Percentiles rank a stretch among this genome's conserved stretches.
Evolutionary conservation across 441 rosid genomes (phyloP).

Genomic region (Biscutella laevigata): DNA sequence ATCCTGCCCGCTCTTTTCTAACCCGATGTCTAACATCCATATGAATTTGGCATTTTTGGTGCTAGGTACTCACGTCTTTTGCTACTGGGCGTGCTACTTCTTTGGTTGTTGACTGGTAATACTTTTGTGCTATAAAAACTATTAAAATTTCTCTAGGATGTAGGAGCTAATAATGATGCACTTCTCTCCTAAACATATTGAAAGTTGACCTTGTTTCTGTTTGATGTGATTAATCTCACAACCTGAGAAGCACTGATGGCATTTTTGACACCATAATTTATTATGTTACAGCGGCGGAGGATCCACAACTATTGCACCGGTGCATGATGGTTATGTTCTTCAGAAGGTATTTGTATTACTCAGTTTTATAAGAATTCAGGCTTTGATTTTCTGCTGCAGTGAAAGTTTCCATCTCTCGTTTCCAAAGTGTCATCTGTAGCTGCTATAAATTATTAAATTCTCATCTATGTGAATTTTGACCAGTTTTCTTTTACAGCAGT

Average conservation of each 20-base stretch:
- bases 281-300: constrained; percentile 83
- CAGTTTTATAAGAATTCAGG: background rate
- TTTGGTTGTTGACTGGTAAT: constrained; percentile 90
- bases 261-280: too few relatives aligned
- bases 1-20: background rate
- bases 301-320: constrained; percentile 90
- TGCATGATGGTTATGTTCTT: constrained; percentile 97
- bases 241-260: constrained; percentile 11
- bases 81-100: constrained; percentile 98
- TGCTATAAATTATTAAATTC: background rate
- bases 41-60: constrained; percentile 22
- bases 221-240: constrained; percentile 4
- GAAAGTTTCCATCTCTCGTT: background rate
- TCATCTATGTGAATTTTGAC: background rate
- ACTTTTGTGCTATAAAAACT: background rate
- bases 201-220: constrained; percentile 8
- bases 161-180: constrained; percentile 2
- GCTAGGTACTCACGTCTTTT: constrained; percentile 95
- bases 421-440: background rate
- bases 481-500: background rate
- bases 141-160: background rate
- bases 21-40: constrained; percentile 5
- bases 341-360: constrained; percentile 58
- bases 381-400: constrained; percentile 5
- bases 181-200: background rate